phyloP scores from a whole-genome alignment of 1,284 basidiomycete genomes.

The Ganoderma multipileum region DNA sequence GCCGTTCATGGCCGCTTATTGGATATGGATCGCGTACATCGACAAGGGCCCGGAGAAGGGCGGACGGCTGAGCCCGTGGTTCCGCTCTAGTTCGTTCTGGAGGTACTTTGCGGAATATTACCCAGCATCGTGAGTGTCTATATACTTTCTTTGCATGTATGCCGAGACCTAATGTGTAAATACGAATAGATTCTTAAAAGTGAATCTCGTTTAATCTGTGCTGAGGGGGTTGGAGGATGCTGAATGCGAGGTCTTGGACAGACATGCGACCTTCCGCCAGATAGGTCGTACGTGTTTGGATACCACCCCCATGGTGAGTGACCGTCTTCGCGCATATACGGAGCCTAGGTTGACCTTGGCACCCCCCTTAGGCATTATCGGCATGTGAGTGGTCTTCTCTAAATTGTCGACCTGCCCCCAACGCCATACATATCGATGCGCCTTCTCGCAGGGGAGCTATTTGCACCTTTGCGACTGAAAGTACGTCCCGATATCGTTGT shows the following conservation, averaged over 20 bases:
- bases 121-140: slow-evolving; percentile 78
- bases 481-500: slow-evolving; percentile 43
- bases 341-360: background rate
- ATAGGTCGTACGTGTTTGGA: slow-evolving; percentile 94
- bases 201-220: slow-evolving; percentile 32
- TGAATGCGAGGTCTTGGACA: slow-evolving; percentile 36
- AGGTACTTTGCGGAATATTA: slow-evolving; percentile 92
- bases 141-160: background rate
- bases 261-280: slow-evolving; percentile 90
- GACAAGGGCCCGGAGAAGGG: slow-evolving; percentile 84
- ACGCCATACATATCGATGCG: background rate
- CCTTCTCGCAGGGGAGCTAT: slow-evolving; percentile 78
- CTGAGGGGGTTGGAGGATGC: background rate
- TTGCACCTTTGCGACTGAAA: slow-evolving; percentile 94
- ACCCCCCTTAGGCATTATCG: slow-evolving; percentile 75
- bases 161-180: background rate
- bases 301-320: slow-evolving; percentile 92
- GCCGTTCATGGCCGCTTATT: slow-evolving; percentile 86
- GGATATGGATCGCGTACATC: slow-evolving; percentile 80
- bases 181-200: slow-evolving; percentile 63
- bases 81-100: slow-evolving; percentile 78
- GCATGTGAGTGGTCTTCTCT: slow-evolving; percentile 68
- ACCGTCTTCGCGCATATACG: background rate
- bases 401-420: background rate
- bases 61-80: slow-evolving; percentile 81